Conservation (phyloP, 768 basidiomycete species). For the Lentinula raphanica region DNA sequence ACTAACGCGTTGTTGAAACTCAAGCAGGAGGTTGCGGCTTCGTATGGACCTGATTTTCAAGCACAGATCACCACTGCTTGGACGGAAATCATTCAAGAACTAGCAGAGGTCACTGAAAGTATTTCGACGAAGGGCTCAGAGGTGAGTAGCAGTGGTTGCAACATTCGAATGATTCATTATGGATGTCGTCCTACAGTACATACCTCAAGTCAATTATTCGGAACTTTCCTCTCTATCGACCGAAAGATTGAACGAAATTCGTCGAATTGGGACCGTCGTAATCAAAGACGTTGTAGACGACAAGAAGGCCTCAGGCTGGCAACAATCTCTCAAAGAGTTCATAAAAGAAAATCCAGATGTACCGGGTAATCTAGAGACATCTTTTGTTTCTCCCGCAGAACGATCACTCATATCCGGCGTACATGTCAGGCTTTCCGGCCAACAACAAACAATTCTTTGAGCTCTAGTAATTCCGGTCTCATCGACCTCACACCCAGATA, state of each 20-base stretch:
- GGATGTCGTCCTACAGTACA: conserved; percentile 31
- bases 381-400: neutral
- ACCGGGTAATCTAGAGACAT: conserved; percentile 34
- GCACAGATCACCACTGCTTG: conserved; percentile 47
- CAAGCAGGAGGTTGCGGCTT: conserved; percentile 50
- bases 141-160: conserved; percentile 26
- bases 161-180: neutral
- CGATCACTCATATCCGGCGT: neutral
- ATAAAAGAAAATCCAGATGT: conserved; percentile 51
- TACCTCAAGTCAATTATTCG: conserved; percentile 59
- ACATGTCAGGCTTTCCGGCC: neutral
- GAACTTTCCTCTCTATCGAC: conserved; percentile 42
- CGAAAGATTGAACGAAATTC: conserved; percentile 46
- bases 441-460: conserved; percentile 64
- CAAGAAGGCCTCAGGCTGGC: conserved; percentile 53
- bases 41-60: conserved; percentile 45
- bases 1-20: conserved; percentile 38
- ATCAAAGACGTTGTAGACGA: conserved; percentile 58
- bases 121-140: conserved; percentile 44
- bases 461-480: too few species aligned
- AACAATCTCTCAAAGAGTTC: conserved; percentile 48
- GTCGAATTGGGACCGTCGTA: conserved; percentile 52
- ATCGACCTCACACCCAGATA: neutral
- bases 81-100: conserved; percentile 50
- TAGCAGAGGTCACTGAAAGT: conserved; percentile 38